These are phyloP conservation scores for Penicillium simplicissimum DNA, from an alignment of 495 filamentous ascomycete genomes.

Conservation along the genomic window DNA sequence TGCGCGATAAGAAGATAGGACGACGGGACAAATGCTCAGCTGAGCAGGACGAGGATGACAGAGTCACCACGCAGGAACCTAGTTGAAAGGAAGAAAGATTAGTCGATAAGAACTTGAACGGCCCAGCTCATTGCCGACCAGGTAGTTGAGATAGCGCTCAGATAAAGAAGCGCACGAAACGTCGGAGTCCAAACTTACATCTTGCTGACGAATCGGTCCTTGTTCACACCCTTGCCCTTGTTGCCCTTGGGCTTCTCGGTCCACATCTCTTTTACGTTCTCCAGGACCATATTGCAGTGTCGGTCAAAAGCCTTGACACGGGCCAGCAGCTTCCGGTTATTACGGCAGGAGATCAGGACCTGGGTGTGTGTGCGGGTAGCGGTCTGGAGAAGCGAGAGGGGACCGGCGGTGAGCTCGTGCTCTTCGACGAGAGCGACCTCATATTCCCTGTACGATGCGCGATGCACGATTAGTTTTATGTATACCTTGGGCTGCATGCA, in stretches of 20 bases:
- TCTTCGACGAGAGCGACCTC: constrained; percentile 86
- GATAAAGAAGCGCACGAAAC: not conserved
- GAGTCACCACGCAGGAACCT: constrained; percentile 95
- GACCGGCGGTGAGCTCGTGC: constrained; percentile 84
- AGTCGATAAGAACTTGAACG: constrained; percentile 7
- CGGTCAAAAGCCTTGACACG: constrained; percentile 87
- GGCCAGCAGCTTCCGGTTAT: constrained; percentile 82
- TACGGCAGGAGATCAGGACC: constrained; percentile 86
- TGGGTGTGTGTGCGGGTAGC: constrained; percentile 84
- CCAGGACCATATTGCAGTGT: constrained; percentile 97
- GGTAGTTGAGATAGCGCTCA: not conserved
- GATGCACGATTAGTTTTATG: constrained; percentile 28
- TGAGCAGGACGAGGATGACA: constrained; percentile 89
- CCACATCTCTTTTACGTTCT: constrained; percentile 99
- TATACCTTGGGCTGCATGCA: constrained; percentile 22
- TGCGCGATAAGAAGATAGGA: constrained; percentile 14
- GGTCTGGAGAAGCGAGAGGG: constrained; percentile 89
- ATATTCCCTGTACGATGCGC: constrained; percentile 64
- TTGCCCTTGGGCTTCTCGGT: constrained; percentile 89
- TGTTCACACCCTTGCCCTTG: constrained; percentile 90
- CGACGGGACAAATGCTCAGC: constrained; percentile 49
- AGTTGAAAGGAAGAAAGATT: constrained; percentile 4
- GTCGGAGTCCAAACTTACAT: constrained; percentile 60
- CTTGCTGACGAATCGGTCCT: constrained; percentile 98
- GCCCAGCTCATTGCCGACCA: not conserved